Evolutionary conservation across 768 basidiomycete genomes (phyloP), one percentile per base, ranked within the genome.

Genomic region (Serendipita sp.): DNA sequence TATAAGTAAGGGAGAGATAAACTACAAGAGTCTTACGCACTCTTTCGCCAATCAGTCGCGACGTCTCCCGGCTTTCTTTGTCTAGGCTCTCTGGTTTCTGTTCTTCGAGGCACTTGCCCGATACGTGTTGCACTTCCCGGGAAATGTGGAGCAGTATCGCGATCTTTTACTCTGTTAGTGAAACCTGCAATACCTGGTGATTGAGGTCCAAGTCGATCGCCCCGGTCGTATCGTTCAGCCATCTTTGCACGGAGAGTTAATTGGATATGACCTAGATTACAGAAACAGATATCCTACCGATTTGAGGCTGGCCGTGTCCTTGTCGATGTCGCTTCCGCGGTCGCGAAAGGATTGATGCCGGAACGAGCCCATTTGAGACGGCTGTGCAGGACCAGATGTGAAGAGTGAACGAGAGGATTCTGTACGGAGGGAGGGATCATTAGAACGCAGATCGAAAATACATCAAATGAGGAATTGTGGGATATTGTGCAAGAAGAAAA

Each of bases 361-460:
- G 74, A 92, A 92, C 71, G 90, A 91, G 56, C 90, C 90, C 90
- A 92, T 92, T 75, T 91, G 89, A 41, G 90, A 89, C 32, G 89
- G 88, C 70, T 92, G 89, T 30, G 87, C 81, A 58, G 87, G 76
- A 13, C 82, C 78, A 11, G 88, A 80, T 35, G 88, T 83, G 71
- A 89, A 91, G 4, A 83, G 79, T 30, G 86, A 81, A 65, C 89
- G 80, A 51, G 83, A 73, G 63, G 79, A 74, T 74, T 84, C 81
- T 81, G 67, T 30, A 60, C 41, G 16, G 54, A 28, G 47, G 54
- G 30, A 44, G 18, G 48, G 15, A 13, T 44, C 35, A 13, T 45
- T 16, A 38, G 48, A 18, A 45, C 36, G 35, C n/a, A 64, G 63
- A 13, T 23, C 10, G 15, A 52, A 34, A 15, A 30, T 18, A 47